Conservation (phyloP, 805 yeast species). For the Candida saitoana region DNA sequence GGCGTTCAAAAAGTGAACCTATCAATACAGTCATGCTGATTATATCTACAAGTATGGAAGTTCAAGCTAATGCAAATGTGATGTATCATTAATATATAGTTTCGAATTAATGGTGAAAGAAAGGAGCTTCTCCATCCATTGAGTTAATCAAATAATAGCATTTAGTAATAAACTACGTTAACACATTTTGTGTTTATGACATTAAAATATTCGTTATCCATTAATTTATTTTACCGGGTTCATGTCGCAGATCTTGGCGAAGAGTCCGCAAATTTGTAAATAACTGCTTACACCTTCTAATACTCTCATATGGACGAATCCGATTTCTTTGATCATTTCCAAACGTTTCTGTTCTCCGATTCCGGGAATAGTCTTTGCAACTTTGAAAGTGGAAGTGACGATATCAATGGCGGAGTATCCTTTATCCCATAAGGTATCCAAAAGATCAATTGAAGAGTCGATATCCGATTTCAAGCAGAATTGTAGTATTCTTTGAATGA, state of each 20-base stretch:
- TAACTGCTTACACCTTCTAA: conserved; percentile 90
- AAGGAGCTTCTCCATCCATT: too few relatives aligned
- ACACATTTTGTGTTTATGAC: too few relatives aligned
- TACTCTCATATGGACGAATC: conserved; percentile 86
- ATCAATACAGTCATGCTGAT: too few relatives aligned
- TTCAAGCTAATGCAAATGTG: too few relatives aligned
- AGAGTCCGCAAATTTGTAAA: conserved; percentile 78
- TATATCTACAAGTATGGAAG: too few relatives aligned
- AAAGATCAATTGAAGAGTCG: conserved; percentile 60
- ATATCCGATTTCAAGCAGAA: conserved; percentile 43
- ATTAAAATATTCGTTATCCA: not conserved
- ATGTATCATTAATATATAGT: too few relatives aligned
- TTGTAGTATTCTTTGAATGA: conserved; percentile 60
- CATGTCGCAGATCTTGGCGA: conserved; percentile 51
- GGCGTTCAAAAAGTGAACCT: conserved; percentile 25
- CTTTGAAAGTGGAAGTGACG: conserved; percentile 85
- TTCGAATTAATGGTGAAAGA: too few relatives aligned
- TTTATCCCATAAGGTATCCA: conserved; percentile 74
- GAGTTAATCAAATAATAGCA: too few relatives aligned
- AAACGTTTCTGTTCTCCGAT: conserved; percentile 66
- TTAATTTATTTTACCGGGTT: conserved; percentile 5
- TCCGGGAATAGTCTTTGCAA: conserved; percentile 69
- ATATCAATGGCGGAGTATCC: conserved; percentile 95
- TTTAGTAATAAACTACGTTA: too few relatives aligned
- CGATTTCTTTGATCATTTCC: conserved; percentile 80